phyloP scores from a whole-genome alignment of 768 basidiomycete genomes.

The Rickenella mellea region DNA sequence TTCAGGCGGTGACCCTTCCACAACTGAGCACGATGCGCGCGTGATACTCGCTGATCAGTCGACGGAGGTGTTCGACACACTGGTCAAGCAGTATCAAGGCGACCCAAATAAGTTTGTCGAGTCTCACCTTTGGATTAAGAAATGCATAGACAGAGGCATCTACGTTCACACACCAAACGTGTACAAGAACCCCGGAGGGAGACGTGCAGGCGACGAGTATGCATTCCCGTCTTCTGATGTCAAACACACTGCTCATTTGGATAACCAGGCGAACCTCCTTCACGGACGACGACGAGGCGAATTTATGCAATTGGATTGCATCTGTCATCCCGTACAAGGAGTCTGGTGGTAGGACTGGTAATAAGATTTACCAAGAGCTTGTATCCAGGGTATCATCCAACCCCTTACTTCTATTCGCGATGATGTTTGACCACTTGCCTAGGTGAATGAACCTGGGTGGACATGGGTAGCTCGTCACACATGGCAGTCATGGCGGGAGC shows the following conservation, averaged over 20 bases:
- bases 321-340: constrained; percentile 77
- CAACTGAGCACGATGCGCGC: constrained; percentile 58
- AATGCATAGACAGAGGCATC: constrained; percentile 61
- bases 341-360: constrained; percentile 74
- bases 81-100: constrained; percentile 64
- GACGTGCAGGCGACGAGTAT: constrained; percentile 75
- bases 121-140: constrained; percentile 77
- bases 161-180: constrained; percentile 65
- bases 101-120: constrained; percentile 69
- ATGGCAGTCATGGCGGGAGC: constrained; percentile 86
- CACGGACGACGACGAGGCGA: constrained; percentile 65
- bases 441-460: constrained; percentile 64
- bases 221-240: constrained; percentile 14
- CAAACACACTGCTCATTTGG: background rate
- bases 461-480: constrained; percentile 76
- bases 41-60: constrained; percentile 76
- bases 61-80: constrained; percentile 64
- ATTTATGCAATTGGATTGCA: constrained; percentile 72
- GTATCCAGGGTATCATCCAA: constrained; percentile 48
- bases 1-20: constrained; percentile 70
- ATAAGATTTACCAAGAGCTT: constrained; percentile 74
- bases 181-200: constrained; percentile 78
- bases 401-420: background rate
- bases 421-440: background rate
- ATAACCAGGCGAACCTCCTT: constrained; percentile 62